phyloP scores from a whole-genome alignment of 2,329 filamentous ascomycete genomes.

The Fusarium sambucinum region DNA sequence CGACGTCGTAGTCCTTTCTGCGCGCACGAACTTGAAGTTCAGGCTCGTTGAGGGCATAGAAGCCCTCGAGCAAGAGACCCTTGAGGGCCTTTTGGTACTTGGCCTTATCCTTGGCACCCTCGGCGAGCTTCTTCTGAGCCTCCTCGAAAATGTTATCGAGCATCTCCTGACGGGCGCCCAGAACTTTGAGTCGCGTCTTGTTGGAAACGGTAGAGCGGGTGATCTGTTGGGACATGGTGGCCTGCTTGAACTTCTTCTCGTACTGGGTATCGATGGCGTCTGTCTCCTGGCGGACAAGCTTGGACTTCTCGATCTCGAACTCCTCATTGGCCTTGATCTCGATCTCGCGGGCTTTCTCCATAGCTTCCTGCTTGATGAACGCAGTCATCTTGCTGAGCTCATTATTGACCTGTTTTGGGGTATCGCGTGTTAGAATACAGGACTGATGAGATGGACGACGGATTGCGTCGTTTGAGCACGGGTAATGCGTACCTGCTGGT shows the following conservation, averaged over 20 bases:
- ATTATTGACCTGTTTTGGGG: slow-evolving; percentile 79
- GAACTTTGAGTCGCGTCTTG: slow-evolving; percentile 91
- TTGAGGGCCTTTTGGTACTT: slow-evolving; percentile 84
- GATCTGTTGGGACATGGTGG: slow-evolving; percentile 98
- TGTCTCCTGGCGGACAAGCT: slow-evolving; percentile 96
- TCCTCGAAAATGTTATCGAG: slow-evolving; percentile 90
- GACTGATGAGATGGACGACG: slow-evolving; percentile 26
- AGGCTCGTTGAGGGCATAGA: slow-evolving; percentile 87
- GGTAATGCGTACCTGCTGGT: slow-evolving; percentile 82
- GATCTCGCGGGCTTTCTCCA: slow-evolving; percentile 97
- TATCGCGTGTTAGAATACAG: slow-evolving; percentile 31
- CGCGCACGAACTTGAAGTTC: slow-evolving; percentile 80
- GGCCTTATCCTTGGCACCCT: slow-evolving; percentile 73
- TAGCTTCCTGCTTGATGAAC: slow-evolving; percentile 98
- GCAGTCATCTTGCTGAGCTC: slow-evolving; percentile 99
- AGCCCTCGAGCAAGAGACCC: slow-evolving; percentile 86
- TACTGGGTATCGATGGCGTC: slow-evolving; percentile 91
- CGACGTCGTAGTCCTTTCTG: slow-evolving; percentile 80
- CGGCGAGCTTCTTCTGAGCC: slow-evolving; percentile 77
- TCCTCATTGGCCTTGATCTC: slow-evolving; percentile 98
- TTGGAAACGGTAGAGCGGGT: slow-evolving; percentile 96
- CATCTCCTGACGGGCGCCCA: slow-evolving; percentile 88
- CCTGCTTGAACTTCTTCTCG: slow-evolving; percentile 99
- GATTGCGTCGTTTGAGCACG: slow-evolving; percentile 36
- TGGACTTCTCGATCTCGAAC: slow-evolving; percentile 98